Evolutionary conservation across 805 yeast genomes (phyloP), one percentile per base, ranked within the genome.

Genomic region (Metschnikowia continentalis): DNA sequence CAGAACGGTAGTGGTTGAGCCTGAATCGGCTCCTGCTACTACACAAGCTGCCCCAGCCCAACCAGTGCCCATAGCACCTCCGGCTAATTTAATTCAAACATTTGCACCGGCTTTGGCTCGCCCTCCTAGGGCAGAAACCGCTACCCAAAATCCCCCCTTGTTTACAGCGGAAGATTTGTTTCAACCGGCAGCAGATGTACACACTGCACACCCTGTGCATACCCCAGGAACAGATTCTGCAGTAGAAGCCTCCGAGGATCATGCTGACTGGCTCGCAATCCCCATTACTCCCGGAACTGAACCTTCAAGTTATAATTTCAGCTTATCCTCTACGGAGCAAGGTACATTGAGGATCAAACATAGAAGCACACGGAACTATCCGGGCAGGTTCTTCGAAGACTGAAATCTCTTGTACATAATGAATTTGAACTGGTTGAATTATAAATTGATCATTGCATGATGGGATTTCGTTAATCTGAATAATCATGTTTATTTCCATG

Each of bases 1-100:
- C 66, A 76, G 96, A 54, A 75, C 84, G 32, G 80, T 82, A 10
- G 95, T 90, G 6, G 73, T 74, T 53, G 40, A 44, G 4, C 13
- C 47, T 19, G 30, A 26, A 13, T 26, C 44, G 26, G 35, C 40
- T 5, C 19, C 36, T 17, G 11, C 40, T 23, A 10, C 40, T 14
- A 33, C 47, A 5, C 40, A 44, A 35, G 35, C 35, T 6, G 13
- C 23, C 5, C 33, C 47, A n/a, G 23, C 36, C 13, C 47, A 37
- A 15, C 41, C 47, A 22, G 40, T 6, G 22, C 39, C 47, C 13
- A 37, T n/a, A 6, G 46, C 38, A n/a, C 37, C 38, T 32, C 46
- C 46, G n/a, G 23, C 30, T 14, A 22, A 13, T n/a, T 32, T 38
- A n/a, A n/a, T 20, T 13, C 46, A 42, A 42, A 42, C 46, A 15